phyloP scores from a whole-genome alignment of 2,329 filamentous ascomycete genomes.

The Xylaria sp. region DNA sequence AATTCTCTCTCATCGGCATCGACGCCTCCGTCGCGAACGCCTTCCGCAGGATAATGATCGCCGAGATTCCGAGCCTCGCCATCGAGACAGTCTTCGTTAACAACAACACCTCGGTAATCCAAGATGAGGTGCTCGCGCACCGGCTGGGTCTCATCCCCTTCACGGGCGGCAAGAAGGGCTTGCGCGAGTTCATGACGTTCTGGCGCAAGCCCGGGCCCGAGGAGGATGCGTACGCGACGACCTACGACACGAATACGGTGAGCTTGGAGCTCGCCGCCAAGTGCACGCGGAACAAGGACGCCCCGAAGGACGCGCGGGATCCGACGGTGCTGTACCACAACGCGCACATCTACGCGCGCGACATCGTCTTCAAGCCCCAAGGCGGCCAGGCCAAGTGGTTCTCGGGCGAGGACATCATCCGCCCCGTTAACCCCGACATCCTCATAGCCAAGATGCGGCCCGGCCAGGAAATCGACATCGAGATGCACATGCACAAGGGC shows the following conservation, averaged over 20 bases:
- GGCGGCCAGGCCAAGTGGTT: slow-evolving; percentile 80
- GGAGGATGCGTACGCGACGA: slow-evolving; percentile 69
- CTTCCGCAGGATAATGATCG: slow-evolving; percentile 93
- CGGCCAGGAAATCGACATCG: slow-evolving; percentile 84
- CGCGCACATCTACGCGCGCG: slow-evolving; percentile 82
- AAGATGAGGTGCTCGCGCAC: slow-evolving; percentile 95
- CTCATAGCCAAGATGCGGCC: slow-evolving; percentile 94
- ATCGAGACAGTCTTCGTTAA: slow-evolving; percentile 93
- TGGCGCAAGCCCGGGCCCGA: slow-evolving; percentile 75
- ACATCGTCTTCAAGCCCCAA: slow-evolving; percentile 80
- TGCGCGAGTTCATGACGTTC: slow-evolving; percentile 83
- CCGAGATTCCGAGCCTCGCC: slow-evolving; percentile 93
- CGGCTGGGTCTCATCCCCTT: slow-evolving; percentile 92
- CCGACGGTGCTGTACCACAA: slow-evolving; percentile 86
- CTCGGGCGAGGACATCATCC: slow-evolving; percentile 73
- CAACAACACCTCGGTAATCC: slow-evolving; percentile 98
- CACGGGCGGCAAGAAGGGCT: slow-evolving; percentile 78
- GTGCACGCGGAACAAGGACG: slow-evolving; percentile 82
- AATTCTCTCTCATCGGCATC: slow-evolving; percentile 91
- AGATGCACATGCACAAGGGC: slow-evolving; percentile 95
- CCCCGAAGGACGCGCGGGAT: slow-evolving; percentile 78
- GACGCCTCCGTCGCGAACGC: slow-evolving; percentile 96
- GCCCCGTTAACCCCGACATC: slow-evolving; percentile 89
- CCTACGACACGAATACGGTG: slow-evolving; percentile 87
- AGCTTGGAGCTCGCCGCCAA: slow-evolving; percentile 79